Base-by-base conservation (phyloP, 345 rosid species). In the Garcia nutans region DNA sequence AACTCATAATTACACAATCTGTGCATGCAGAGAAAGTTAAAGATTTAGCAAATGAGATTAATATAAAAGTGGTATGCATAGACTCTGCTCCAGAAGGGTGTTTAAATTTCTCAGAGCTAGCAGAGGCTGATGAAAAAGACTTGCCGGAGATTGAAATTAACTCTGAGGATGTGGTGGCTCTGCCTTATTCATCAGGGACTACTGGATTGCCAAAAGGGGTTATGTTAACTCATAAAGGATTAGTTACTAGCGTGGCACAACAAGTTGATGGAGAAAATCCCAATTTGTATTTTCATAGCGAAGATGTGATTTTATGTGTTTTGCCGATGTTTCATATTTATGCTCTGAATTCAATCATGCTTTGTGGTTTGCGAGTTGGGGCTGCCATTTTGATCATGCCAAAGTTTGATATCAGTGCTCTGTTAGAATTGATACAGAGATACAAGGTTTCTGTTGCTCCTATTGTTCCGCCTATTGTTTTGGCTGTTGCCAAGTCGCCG, bases 231-330 rank as follows among this genome's bases (percentile, higher is more conserved):
- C 99, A 96, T 86, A 88, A 85, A 72, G 93, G 98, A 0, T 83
- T 89, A 0, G 83, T 96, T 47, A 92, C 98, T 0, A 93, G 97
- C 75, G 92, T 93, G 10, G 97, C 93, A 0, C 99, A 96, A 79
- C 99, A 93, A 33, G 97, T 96, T 3, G 97, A 93, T 71, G 99
- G 99, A 2, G 99, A 93, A 28, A 96, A 96, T 69, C 98, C 99
- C 0, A 93, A 96, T 68, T 72, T 96, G 41, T 92, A 92, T 70
- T 87, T 89, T 58, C 84, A 84, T 70, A 81, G 75, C 0, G 89
- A 90, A 47, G 99, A 93, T 23, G 97, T 92, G 74, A 79, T 96
- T 15, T 76, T 93, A 5, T 93, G 97, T 72, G 91, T 86, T 31
- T 50, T 92, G 77, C 98, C 99, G 0, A 74, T 93, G 91, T 96